These are phyloP conservation scores for Colletotrichum nymphaeae DNA, from an alignment of 2,329 filamentous ascomycete species.

Conservation along the genomic window DNA sequence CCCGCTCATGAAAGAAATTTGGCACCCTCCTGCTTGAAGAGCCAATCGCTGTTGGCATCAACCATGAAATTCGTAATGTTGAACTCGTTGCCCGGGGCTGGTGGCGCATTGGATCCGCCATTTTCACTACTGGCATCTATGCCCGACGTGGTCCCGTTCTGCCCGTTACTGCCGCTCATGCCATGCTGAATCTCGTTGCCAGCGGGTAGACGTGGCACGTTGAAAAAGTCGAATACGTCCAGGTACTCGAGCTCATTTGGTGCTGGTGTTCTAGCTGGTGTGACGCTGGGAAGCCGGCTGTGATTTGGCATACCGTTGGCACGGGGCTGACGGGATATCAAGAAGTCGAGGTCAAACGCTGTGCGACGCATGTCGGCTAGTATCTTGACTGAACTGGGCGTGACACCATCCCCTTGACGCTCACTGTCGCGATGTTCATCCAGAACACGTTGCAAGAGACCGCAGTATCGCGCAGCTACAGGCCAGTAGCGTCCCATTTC, in stretches of 20 bases:
- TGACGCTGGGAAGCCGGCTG: slow-evolving; percentile 63
- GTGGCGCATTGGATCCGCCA: slow-evolving; percentile 43
- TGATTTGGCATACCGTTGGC: slow-evolving; percentile 45
- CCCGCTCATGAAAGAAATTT: slow-evolving; percentile 38
- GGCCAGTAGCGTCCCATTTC: slow-evolving; percentile 88
- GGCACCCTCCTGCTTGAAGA: slow-evolving; percentile 66
- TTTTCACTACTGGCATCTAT: slow-evolving; percentile 38
- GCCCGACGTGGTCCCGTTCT: slow-evolving; percentile 32
- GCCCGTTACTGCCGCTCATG: slow-evolving; percentile 38
- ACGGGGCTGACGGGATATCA: slow-evolving; percentile 84
- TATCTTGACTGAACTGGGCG: slow-evolving; percentile 86
- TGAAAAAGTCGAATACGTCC: slow-evolving; percentile 96
- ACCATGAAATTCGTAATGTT: slow-evolving; percentile 85
- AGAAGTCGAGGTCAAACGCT: slow-evolving; percentile 88
- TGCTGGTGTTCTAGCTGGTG: slow-evolving; percentile 75
- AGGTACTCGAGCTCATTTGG: slow-evolving; percentile 90
- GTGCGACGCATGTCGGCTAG: slow-evolving; percentile 91
- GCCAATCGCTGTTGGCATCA: slow-evolving; percentile 79
- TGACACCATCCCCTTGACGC: slow-evolving; percentile 77
- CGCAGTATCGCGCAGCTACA: slow-evolving; percentile 84
- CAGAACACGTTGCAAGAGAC: slow-evolving; percentile 82
- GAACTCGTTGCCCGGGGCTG: slow-evolving; percentile 67
- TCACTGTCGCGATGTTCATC: slow-evolving; percentile 88
- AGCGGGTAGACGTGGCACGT: slow-evolving; percentile 79
- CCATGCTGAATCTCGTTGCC: slow-evolving; percentile 48